Conservation (phyloP, 495 filamentous ascomycete genomes). For the Penicillium longicatenatum region DNA sequence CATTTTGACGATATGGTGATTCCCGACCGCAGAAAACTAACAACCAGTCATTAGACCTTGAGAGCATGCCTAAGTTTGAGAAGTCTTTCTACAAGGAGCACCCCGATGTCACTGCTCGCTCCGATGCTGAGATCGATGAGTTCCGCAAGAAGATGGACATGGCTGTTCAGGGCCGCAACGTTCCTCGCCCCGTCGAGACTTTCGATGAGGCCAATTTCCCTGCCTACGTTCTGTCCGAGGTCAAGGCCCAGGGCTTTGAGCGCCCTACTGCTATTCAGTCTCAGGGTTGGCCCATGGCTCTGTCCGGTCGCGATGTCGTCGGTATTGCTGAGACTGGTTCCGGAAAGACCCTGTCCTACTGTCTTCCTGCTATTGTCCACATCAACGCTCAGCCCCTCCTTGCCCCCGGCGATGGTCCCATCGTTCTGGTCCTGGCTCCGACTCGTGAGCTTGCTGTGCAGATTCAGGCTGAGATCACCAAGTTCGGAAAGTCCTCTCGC, state of each 20-base stretch:
- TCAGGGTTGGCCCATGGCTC: constrained; percentile 98
- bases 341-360: constrained; percentile 98
- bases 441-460: constrained; percentile 98
- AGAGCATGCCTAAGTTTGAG: constrained; percentile 89
- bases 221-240: constrained; percentile 93
- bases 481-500: constrained; percentile 96
- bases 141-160: constrained; percentile 85
- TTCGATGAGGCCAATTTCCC: constrained; percentile 99
- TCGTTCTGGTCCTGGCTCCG: constrained; percentile 91
- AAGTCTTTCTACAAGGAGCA: constrained; percentile 99
- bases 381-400: constrained; percentile 99
- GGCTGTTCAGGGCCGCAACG: constrained; percentile 69
- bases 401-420: constrained; percentile 94
- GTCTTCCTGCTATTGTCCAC: constrained; percentile 96
- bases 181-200: constrained; percentile 90
- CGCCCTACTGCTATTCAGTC: constrained; percentile 95
- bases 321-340: constrained; percentile 99
- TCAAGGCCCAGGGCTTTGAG: constrained; percentile 94
- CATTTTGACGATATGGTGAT: neutral
- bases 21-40: constrained; percentile 29
- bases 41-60: constrained; percentile 58
- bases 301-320: constrained; percentile 96
- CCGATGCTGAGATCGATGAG: constrained; percentile 76
- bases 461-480: constrained; percentile 99
- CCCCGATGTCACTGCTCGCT: constrained; percentile 70